Evolutionary conservation across 73 alveolate species (phyloP).

Genomic region (Paramecium sonneborni): DNA sequence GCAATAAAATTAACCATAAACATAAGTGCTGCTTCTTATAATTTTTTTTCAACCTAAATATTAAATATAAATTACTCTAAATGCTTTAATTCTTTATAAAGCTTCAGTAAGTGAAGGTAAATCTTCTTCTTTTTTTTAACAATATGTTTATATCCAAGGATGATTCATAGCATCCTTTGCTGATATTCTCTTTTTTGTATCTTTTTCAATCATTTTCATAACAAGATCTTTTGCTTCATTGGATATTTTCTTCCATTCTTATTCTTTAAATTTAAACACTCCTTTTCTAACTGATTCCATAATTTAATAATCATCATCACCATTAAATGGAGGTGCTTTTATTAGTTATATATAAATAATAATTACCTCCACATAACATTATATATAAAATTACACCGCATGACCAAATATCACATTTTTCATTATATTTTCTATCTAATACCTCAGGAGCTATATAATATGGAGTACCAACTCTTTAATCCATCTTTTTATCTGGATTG

Average conservation of each 20-base stretch:
- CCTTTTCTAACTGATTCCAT: conserved; percentile 64
- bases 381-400: conserved; percentile 82
- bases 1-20: conserved; percentile 62
- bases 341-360: neutral
- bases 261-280: conserved; percentile 33
- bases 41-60: conserved; percentile 56
- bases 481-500: conserved; percentile 59
- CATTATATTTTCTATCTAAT: conserved; percentile 74
- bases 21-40: conserved; percentile 67
- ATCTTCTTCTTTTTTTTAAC: conserved; percentile 13
- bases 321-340: conserved; percentile 69
- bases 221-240: conserved; percentile 64
- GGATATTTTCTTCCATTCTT: conserved; percentile 65
- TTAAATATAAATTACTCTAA: conserved; percentile 40
- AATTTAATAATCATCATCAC: conserved; percentile 57
- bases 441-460: conserved; percentile 88
- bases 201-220: conserved; percentile 63
- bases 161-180: conserved; percentile 60
- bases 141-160: conserved; percentile 44
- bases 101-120: conserved; percentile 46
- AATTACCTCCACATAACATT: conserved; percentile 74
- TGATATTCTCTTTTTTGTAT: conserved; percentile 69
- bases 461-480: conserved; percentile 72
- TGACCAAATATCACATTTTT: conserved; percentile 86
- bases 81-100: conserved; percentile 48